Conservation (phyloP, 805 yeast genomes). For the Huiozyma sinensis region DNA sequence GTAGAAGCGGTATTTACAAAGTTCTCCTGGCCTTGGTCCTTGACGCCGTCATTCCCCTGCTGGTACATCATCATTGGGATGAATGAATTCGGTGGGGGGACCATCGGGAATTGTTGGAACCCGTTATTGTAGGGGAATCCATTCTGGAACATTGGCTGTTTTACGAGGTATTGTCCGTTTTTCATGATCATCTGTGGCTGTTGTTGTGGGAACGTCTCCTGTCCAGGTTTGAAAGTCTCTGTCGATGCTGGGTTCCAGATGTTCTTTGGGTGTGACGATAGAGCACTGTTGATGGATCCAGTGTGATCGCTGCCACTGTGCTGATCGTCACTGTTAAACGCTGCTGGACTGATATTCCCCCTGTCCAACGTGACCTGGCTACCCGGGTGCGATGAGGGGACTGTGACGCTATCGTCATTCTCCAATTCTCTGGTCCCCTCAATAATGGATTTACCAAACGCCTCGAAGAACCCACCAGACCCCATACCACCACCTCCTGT, state of each 20-base stretch:
- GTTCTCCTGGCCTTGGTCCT: background rate
- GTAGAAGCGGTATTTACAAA: too few species aligned
- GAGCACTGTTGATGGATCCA: background rate
- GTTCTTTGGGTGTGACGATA: slow-evolving; percentile 4
- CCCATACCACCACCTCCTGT: background rate
- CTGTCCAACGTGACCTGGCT: slow-evolving; percentile 4
- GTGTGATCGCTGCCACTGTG: slow-evolving; percentile 1
- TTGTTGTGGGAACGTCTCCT: background rate
- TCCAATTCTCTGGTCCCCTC: slow-evolving; percentile 29
- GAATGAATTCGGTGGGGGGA: slow-evolving; percentile 1
- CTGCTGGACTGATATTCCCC: slow-evolving; percentile 3
- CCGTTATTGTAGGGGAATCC: slow-evolving; percentile 4
- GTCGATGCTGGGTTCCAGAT: slow-evolving; percentile 23
- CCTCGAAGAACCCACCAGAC: slow-evolving; percentile 24
- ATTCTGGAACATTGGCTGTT: slow-evolving; percentile 6
- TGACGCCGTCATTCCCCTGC: background rate
- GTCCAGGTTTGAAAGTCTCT: slow-evolving; percentile 21
- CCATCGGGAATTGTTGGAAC: slow-evolving; percentile 6
- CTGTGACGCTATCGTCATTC: background rate
- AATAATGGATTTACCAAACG: slow-evolving; percentile 26
- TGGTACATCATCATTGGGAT: slow-evolving; percentile 6
- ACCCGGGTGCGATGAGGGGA: background rate
- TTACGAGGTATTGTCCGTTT: slow-evolving; percentile 3
- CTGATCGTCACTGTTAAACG: slow-evolving; percentile 1
- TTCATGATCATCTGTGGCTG: background rate